Evolutionary conservation across 192 early-diverging fungal genomes (phyloP).

Genomic region (Podila minutissima): DNA sequence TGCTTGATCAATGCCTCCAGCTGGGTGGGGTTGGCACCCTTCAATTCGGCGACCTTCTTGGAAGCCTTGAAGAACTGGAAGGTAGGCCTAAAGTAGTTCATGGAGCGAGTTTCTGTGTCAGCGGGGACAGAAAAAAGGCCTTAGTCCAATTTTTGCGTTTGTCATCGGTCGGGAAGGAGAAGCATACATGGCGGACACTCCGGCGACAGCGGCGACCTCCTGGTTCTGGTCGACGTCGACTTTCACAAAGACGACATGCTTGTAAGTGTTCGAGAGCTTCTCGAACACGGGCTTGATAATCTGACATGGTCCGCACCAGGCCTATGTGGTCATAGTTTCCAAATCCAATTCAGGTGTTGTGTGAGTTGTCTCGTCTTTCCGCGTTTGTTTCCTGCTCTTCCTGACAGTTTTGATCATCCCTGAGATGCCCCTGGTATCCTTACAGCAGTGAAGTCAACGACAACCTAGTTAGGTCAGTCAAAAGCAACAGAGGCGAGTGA

Average conservation of each 20-base stretch:
- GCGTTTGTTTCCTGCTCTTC: not conserved
- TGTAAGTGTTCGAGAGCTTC: conserved; percentile 57
- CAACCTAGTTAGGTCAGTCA: conserved; percentile 47
- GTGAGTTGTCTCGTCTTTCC: not conserved
- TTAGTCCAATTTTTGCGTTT: not conserved
- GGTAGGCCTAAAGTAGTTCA: conserved; percentile 74
- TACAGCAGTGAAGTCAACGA: conserved; percentile 65
- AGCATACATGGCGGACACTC: conserved; percentile 60
- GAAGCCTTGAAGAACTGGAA: conserved; percentile 86
- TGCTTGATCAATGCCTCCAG: conserved; percentile 78
- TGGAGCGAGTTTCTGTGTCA: not conserved
- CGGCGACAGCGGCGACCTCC: conserved; percentile 52
- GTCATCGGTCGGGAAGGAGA: not conserved
- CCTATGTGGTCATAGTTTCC: conserved; percentile 5
- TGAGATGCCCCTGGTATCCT: not conserved
- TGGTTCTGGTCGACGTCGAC: conserved; percentile 56
- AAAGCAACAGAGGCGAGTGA: not conserved
- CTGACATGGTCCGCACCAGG: conserved; percentile 61
- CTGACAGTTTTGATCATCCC: not conserved
- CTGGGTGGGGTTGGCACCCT: conserved; percentile 80
- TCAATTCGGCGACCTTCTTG: conserved; percentile 78
- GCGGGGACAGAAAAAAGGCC: not conserved
- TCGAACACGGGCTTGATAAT: conserved; percentile 63
- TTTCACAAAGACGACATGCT: conserved; percentile 63
- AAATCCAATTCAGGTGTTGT: too few species aligned